phyloP scores from a whole-genome alignment of 2,329 filamentous ascomycete species.

The Alternaria sp. region DNA sequence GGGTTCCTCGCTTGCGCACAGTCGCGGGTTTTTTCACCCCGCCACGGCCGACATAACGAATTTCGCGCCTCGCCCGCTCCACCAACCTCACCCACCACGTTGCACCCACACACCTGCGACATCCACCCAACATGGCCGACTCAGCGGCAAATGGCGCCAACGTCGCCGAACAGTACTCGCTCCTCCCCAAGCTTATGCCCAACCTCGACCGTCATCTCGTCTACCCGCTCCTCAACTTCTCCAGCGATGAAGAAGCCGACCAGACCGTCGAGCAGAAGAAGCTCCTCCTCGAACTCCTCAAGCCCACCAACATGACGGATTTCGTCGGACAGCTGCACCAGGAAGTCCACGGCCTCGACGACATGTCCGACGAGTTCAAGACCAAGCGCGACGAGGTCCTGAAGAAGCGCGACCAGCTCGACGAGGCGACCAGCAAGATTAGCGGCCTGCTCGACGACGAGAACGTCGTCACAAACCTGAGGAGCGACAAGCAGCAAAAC shows the following conservation, averaged over 20 bases:
- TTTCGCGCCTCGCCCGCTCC: conserved; percentile 21
- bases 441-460: conserved; percentile 85
- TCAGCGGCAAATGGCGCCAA: conserved; percentile 48
- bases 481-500: conserved; percentile 98
- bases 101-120: conserved; percentile 12
- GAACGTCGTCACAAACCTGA: conserved; percentile 86
- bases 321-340: conserved; percentile 93
- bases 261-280: conserved; percentile 75
- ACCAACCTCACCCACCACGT: conserved; percentile 14
- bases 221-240: conserved; percentile 95
- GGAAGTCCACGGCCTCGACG: conserved; percentile 81
- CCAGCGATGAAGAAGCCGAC: conserved; percentile 82
- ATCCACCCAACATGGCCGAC: conserved; percentile 51
- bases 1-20: conserved; percentile 47
- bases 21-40: conserved; percentile 41
- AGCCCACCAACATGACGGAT: conserved; percentile 99
- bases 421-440: conserved; percentile 89
- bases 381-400: conserved; percentile 91
- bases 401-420: conserved; percentile 79
- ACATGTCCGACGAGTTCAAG: conserved; percentile 83
- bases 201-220: conserved; percentile 96
- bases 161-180: conserved; percentile 75
- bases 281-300: conserved; percentile 91
- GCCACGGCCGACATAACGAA: conserved; percentile 23
- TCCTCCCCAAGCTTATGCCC: conserved; percentile 87